Base-by-base conservation (phyloP, 257 asterid species). In the Solanum stenotomum region DNA sequence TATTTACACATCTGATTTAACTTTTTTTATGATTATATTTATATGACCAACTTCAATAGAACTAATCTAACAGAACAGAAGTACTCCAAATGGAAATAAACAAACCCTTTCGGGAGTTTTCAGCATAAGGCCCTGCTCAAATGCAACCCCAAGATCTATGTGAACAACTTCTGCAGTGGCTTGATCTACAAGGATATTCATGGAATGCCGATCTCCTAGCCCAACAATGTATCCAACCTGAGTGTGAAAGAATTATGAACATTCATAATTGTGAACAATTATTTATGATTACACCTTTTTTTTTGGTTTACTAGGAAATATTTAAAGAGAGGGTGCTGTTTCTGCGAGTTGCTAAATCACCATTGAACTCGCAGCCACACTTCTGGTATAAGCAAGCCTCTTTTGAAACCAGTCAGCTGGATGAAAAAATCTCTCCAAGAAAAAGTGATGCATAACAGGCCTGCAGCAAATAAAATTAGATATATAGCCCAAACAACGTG, bases 321-420 rank as follows among this genome's bases (percentile, higher is more conserved):
- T 44, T 82, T 16, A 20, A 49, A 82, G 29, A 82, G 85, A 82
- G 42, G 68, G 70, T 49, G 37, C 70, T 82, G 29, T 82, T 82
- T 82, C 42, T 3, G 29, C 23, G 31, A 46, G 70, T 49, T 82
- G 85, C 85, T 82, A 82, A 46, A 82, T 82, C 75, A 95, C 99
- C 99, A 97, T 97, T 90, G 99, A 97, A 95, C 98, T 97, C 75
- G 99, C 96, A 22, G 99, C 99, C 88, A 97, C 98, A 44, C 99
- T 97, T 92, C 98, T 95, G 76, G 99, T 94, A 90, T 94, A 97
- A 87, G 98, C 98, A 89, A 97, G 98, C 90, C 98, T 94, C 94
- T 95, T 97, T 86, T 97, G 98, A 93, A 97, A 97, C 98, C 99
- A 97, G 89, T 97, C 98, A 84, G 98, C 96, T 71, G 99, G 96